phyloP scores from a whole-genome alignment of 2,329 filamentous ascomycete genomes.

The Basipetospora chlamydospora region DNA sequence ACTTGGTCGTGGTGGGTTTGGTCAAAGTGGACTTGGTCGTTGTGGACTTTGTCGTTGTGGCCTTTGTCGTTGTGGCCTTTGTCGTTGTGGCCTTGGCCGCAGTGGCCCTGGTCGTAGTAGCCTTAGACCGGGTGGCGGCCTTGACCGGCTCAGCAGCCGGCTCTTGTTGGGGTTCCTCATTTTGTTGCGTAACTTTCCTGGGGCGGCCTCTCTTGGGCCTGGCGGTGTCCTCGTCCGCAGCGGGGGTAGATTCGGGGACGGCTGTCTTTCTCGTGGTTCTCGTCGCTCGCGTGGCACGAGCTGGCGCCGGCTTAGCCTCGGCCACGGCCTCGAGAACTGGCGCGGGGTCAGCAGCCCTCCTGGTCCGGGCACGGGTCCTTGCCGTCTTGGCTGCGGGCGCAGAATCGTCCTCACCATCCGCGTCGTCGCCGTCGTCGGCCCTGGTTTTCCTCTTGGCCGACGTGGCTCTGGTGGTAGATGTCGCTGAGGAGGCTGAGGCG shows the following conservation, averaged over 20 bases:
- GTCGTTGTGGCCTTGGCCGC: slow-evolving; percentile 22
- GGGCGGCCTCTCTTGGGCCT: slow-evolving; percentile 7
- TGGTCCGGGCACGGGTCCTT: slow-evolving; percentile 28
- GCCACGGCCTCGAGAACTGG: too few species aligned
- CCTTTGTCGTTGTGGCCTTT: slow-evolving; percentile 13
- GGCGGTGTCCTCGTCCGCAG: slow-evolving; percentile 13
- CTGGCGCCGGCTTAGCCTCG: slow-evolving; percentile 8
- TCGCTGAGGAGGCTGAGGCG: slow-evolving; percentile 52
- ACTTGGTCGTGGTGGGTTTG: slow-evolving; percentile 20
- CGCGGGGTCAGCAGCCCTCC: slow-evolving; percentile 19
- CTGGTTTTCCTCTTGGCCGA: slow-evolving; percentile 35
- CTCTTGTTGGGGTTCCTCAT: slow-evolving; percentile 3
- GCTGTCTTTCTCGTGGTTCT: slow-evolving; percentile 17
- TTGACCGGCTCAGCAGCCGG: too few species aligned
- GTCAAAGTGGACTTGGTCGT: too few species aligned
- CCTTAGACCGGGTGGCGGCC: too few species aligned
- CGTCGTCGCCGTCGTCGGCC: slow-evolving; percentile 36
- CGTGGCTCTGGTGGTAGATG: slow-evolving; percentile 56
- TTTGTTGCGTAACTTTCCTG: background rate
- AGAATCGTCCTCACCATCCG: slow-evolving; percentile 20
- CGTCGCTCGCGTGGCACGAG: slow-evolving; percentile 13
- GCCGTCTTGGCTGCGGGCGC: slow-evolving; percentile 14
- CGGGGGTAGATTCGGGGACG: slow-evolving; percentile 10
- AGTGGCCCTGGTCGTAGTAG: too few species aligned
- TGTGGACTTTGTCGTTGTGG: too few species aligned